Evolutionary conservation across 192 early-diverging fungal species (phyloP).

Genomic region (Umbelopsis ramanniana): DNA sequence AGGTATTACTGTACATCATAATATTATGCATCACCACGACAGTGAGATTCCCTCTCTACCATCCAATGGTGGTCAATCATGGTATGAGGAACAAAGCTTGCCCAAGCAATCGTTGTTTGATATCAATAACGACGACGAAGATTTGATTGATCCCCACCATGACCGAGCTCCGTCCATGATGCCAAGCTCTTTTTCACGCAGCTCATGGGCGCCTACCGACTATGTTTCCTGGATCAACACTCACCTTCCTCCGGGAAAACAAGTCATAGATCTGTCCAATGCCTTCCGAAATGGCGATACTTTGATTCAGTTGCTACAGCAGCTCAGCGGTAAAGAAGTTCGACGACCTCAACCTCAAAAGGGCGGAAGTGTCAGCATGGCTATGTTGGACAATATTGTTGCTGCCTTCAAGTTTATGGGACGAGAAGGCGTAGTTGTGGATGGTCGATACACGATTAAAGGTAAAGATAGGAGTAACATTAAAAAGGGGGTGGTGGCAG

Average conservation of each 20-base stretch:
- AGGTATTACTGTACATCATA: constrained; percentile 22
- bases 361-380: constrained; percentile 48
- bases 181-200: background rate
- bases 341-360: constrained; percentile 49
- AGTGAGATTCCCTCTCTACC: background rate
- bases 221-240: constrained; percentile 57
- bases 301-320: constrained; percentile 51
- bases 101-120: background rate
- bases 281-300: constrained; percentile 54
- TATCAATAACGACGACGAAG: constrained; percentile 28
- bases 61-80: background rate
- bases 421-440: constrained; percentile 53
- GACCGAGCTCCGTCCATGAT: background rate
- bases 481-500: too few species aligned
- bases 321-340: constrained; percentile 51
- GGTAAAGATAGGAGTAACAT: constrained; percentile 21
- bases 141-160: constrained; percentile 36
- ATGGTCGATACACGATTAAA: constrained; percentile 57
- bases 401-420: constrained; percentile 64
- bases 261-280: constrained; percentile 48
- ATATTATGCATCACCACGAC: background rate
- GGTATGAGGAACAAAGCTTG: background rate
- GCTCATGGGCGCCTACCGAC: constrained; percentile 38
- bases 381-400: constrained; percentile 56
- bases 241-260: constrained; percentile 37